These are phyloP conservation scores for Leccinum holopus DNA, from an alignment of 1,284 basidiomycete species.

Conservation along the genomic window DNA sequence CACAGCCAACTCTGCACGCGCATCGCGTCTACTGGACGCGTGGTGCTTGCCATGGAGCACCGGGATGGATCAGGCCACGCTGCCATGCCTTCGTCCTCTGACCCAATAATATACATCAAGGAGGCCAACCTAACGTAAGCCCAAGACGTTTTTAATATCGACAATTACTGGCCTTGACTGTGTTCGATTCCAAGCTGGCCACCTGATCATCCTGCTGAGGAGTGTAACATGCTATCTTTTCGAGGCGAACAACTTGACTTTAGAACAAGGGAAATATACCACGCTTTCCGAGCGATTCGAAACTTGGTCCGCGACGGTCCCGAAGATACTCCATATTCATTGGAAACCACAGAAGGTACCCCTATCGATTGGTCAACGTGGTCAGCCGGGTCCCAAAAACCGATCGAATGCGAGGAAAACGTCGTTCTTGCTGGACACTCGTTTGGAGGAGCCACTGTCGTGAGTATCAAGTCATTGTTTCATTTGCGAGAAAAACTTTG, in stretches of 20 bases:
- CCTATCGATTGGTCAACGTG: slow-evolving; percentile 45
- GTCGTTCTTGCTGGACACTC: slow-evolving; percentile 68
- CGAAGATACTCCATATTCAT: slow-evolving; percentile 20
- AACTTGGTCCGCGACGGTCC: slow-evolving; percentile 37
- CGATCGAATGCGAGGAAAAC: slow-evolving; percentile 43
- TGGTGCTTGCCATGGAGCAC: slow-evolving; percentile 78
- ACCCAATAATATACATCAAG: slow-evolving; percentile 43
- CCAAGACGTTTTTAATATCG: background rate
- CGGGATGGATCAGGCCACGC: slow-evolving; percentile 69
- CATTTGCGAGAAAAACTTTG: background rate
- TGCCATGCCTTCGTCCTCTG: slow-evolving; percentile 36
- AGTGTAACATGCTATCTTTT: slow-evolving; percentile 42
- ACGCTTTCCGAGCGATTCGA: slow-evolving; percentile 47
- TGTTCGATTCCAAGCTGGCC: slow-evolving; percentile 29
- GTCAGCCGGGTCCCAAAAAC: slow-evolving; percentile 33
- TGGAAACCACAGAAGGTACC: slow-evolving; percentile 35
- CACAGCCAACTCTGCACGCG: slow-evolving; percentile 65
- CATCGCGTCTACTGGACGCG: slow-evolving; percentile 70
- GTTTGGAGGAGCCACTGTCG: slow-evolving; percentile 75
- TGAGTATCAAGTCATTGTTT: slow-evolving; percentile 36
- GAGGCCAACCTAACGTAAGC: slow-evolving; percentile 53
- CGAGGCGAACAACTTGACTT: slow-evolving; percentile 66
- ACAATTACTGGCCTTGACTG: slow-evolving; percentile 2
- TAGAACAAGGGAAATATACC: slow-evolving; percentile 65
- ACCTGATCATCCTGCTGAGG: slow-evolving; percentile 16